Base-by-base conservation (phyloP, 805 yeast genomes). In the Kazachstania viticola region DNA sequence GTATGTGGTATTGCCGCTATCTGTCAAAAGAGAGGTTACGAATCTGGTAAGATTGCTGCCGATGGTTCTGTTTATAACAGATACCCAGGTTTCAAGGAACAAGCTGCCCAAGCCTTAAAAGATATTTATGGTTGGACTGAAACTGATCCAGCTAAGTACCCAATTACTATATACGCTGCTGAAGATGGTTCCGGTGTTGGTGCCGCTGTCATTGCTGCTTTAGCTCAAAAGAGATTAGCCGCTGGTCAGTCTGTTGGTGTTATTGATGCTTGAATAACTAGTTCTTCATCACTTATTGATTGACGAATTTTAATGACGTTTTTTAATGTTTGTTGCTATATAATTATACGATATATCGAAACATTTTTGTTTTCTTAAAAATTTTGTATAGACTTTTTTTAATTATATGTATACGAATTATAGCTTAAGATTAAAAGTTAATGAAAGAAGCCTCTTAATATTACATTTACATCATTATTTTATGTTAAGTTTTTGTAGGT, bases 131-230 rank as follows among this genome's bases (percentile, higher is more conserved):
- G 67, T 44, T 88, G 95, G 95, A 41, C 45, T 21, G 54, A 61
- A 24, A 60, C 53, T 39, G 54, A 56, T 30, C 56, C 60, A 32
- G 49, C 60, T 29, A 56, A 58, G 27, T 84, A 84, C 58, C 97
- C 97, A 42, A 76, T 91, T 51, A 62, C 69, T 42, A 75, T 87
- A 45, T 82, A 79, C 25, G 81, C 93, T 36, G 97, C 98, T 43
- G 95, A 88, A 64, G 98, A 91, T 64, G 98, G 98, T 49, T 79
- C 91, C 24, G 97, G 97, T 65, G 95, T 83, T 30, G 98, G 98
- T 56, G 98, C 98, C 35, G 98, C 97, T 32, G 72, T 88, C 49
- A 88, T 91, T 62, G 97, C 98, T 34, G 96, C 97, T 27, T 71
- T 88, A 60, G 79, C 97, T 36, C 73, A 79, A 58, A 68, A 73